Base-by-base conservation (phyloP, 768 basidiomycete genomes). In the Cystofilobasidium bisporidii region DNA sequence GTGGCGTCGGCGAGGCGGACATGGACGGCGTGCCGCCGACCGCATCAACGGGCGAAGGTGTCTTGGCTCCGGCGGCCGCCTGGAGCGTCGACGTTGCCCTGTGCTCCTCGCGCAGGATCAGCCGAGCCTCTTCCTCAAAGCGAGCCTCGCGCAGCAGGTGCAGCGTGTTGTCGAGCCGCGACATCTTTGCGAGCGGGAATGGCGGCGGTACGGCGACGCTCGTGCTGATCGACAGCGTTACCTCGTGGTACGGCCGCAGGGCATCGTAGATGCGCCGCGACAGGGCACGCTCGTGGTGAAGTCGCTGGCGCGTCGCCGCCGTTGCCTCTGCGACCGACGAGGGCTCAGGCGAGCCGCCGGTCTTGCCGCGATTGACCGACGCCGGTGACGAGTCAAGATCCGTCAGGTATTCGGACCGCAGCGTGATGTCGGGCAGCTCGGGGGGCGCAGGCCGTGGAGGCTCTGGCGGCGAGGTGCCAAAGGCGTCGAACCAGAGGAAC, bases 171-270 rank as follows among this genome's bases (percentile, higher is more conserved):
- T 98, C 92, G 9, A 97, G 79, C 71, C 89, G 86, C 72, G 88
- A 87, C 91, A 98, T 96, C 56, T 83, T 83, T 3, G 83, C 80
- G 47, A 99, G 83, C 10, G 92, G 87, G 74, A 89, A 87, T 5
- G 96, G 96, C 28, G 94, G 91, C 18, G 87, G 89, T 75, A 96
- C 96, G 6, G 90, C 84, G 57, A 97, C 79, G 0, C 92, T 91
- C 0, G 93, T 88, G 2, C 93, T 97, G 50, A 91, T 89, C 1
- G 96, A 98, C 36, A 97, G 88, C 73, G 91, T 91, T 1, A 89
- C 92, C 69, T 80, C 84, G 71, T 81, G 79, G 75, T 96, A 99
- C 1, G 89, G 87, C 47, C 87, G 83, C n/a, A 93, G 80, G 0
- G 88, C 85, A 63, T 87, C 81, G 60, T 89, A 84, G 38, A 96